Evolutionary conservation across 1,284 basidiomycete species (phyloP), one percentile per base, ranked within the genome.

Genomic region (Cryptococcus hybrid): DNA sequence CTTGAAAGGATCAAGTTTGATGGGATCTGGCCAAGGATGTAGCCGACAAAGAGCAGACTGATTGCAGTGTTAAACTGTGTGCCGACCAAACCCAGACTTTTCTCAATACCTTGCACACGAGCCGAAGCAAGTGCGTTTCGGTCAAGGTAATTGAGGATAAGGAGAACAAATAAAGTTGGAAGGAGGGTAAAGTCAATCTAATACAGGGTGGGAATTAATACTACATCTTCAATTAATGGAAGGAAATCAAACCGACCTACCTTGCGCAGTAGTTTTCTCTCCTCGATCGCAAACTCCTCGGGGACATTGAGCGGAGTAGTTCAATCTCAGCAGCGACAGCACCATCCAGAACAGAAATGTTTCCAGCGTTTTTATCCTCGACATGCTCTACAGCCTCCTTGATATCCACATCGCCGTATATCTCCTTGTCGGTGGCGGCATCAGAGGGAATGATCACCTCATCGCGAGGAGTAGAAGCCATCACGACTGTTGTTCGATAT

Each of bases 11-110:
- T 59, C 40, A 57, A 15, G 37, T 68, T 68, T 12, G 63, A 66
- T 0, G 70, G 70, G 40, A 78, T 62, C 50, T 73, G 70, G 50
- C 71, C 65, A 1, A 66, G 45, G 34, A 74, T 70, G 57, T 77
- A 75, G 13, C 72, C 70, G 38, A 74, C 74, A 51, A 67, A 78
- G 9, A 79, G 64, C 51, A 79, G 60, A 12, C 69, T 73, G 24
- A 79, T 60, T 0, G 70, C 67, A 1, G 67, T 66, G 56, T 72
- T 72, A 62, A 67, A 76, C 39, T 76, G 55, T 7, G 51, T 62
- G 7, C 63, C 63, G 9, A 52, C 51, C 45, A 69, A 49, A 2
- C 57, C 51, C 7, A 76, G 62, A 53, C 73, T 70, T 13, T 51
- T 58, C 15, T 69, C 68, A 47, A 76, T 62, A 15, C 72, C 72